These are phyloP conservation scores for Argentina anserina DNA, from an alignment of 306 rosid genomes.

Conservation along the genomic window DNA sequence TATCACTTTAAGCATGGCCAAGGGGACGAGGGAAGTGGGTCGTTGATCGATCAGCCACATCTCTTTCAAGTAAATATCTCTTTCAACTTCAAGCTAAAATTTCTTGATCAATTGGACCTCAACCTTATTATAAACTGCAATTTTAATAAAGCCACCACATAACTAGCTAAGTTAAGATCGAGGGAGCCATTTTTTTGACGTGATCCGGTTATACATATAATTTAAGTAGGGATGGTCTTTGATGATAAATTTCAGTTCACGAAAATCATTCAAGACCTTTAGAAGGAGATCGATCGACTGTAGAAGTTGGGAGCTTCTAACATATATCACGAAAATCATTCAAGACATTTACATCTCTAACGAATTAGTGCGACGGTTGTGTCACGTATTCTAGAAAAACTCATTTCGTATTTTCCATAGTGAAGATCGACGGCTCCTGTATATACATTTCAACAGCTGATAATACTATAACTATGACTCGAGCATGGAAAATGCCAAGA, in stretches of 20 bases:
- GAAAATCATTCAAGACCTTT: background rate
- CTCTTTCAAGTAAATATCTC: conserved; percentile 2
- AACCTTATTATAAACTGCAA: background rate
- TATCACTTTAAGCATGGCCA: background rate
- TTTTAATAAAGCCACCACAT: background rate
- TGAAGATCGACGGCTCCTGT: background rate
- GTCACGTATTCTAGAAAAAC: too few species aligned
- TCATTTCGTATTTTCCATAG: too few species aligned
- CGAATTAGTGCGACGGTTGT: too few species aligned
- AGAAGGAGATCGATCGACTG: too few species aligned
- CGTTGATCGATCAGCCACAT: background rate
- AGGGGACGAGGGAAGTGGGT: background rate
- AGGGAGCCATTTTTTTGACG: background rate
- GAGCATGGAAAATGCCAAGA: background rate
- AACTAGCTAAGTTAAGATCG: background rate
- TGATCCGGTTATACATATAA: background rate
- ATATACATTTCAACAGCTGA: background rate
- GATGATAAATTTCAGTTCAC: background rate
- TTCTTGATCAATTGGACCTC: conserved; percentile 17
- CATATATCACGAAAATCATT: too few species aligned
- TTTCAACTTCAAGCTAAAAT: conserved; percentile 5
- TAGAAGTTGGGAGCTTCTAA: too few species aligned
- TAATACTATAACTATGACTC: background rate
- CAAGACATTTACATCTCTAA: too few species aligned
- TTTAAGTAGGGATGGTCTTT: too few species aligned